Conservation (phyloP, 805 yeast genomes). For the Metschnikowia shivogae region DNA sequence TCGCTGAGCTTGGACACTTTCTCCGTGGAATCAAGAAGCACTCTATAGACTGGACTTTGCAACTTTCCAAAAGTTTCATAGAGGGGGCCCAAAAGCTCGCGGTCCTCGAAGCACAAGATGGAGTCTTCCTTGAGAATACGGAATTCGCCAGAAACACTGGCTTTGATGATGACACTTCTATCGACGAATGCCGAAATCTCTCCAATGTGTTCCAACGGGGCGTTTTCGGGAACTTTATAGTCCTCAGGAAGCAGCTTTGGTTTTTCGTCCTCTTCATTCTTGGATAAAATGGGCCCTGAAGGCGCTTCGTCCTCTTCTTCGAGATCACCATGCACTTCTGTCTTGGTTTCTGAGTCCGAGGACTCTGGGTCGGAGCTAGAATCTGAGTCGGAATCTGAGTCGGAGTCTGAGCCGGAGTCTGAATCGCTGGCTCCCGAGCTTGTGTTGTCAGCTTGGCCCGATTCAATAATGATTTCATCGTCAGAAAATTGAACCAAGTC, state of each 20-base stretch:
- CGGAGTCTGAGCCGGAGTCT: constrained; percentile 7
- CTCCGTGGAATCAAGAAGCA: constrained; percentile 55
- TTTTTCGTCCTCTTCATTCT: constrained; percentile 72
- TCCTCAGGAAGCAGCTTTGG: constrained; percentile 67
- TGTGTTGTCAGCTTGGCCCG: background rate
- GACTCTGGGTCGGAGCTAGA: constrained; percentile 4
- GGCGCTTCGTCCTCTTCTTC: constrained; percentile 44
- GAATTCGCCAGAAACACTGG: constrained; percentile 76
- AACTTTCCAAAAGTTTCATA: constrained; percentile 90
- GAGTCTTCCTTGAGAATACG: constrained; percentile 78
- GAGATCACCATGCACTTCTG: constrained; percentile 13
- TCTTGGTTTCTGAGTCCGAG: background rate
- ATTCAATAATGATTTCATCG: constrained; percentile 15
- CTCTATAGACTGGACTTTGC: constrained; percentile 74
- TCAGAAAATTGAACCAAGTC: constrained; percentile 12
- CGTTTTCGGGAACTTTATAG: constrained; percentile 52
- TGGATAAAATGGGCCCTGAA: constrained; percentile 69
- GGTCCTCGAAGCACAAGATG: constrained; percentile 70
- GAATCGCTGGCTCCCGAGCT: constrained; percentile 4
- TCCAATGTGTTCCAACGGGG: constrained; percentile 73
- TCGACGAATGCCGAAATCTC: constrained; percentile 65
- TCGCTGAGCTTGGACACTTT: constrained; percentile 45
- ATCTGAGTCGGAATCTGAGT: constrained; percentile 9
- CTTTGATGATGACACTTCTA: constrained; percentile 65
- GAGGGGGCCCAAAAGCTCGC: constrained; percentile 66